A percentile compares a stretch with the other conserved stretches of the same genome.
These are phyloP conservation scores for Hippophae tibetana DNA, from an alignment of 306 rosid genomes.

Conservation along the genomic window DNA sequence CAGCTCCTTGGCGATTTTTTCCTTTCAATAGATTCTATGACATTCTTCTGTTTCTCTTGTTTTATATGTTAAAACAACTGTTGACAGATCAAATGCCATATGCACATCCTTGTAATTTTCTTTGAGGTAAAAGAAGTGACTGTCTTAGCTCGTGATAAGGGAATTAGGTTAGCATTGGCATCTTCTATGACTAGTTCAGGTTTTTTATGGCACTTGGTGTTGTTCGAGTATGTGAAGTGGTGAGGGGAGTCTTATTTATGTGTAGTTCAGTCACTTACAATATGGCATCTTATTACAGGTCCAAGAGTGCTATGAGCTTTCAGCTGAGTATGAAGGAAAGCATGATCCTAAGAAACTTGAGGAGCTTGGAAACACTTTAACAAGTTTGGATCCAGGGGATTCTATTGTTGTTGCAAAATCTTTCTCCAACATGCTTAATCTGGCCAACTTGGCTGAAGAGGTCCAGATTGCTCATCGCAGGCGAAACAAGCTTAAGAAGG, in stretches of 20 bases:
- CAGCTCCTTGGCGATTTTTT: no score
- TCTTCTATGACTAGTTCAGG: background rate
- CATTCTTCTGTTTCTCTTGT: background rate
- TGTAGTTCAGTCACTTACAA: background rate
- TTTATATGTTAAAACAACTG: constrained; percentile 2
- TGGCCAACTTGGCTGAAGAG: constrained; percentile 99
- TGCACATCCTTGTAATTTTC: no score
- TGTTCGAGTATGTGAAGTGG: no score
- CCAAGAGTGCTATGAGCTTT: constrained; percentile 23
- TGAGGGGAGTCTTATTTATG: no score
- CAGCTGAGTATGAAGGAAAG: constrained; percentile 92
- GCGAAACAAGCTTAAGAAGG: constrained; percentile 84
- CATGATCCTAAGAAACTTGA: constrained; percentile 74
- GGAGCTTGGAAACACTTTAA: constrained; percentile 70
- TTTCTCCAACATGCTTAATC: constrained; percentile 94
- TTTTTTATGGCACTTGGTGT: no score
- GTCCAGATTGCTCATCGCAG: constrained; percentile 90
- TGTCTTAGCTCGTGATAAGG: background rate
- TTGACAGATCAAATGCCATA: background rate
- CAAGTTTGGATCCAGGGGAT: constrained; percentile 93
- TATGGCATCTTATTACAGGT: no score
- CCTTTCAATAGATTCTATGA: no score
- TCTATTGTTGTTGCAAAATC: constrained; percentile 87
- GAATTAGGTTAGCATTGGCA: constrained; percentile 5
- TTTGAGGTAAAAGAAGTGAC: background rate